A percentile compares a stretch with the other conserved stretches of the same genome.
Evolutionary conservation across 75 land plant genomes (phyloP).

Genomic region (Chamaecyparis obtusa): DNA sequence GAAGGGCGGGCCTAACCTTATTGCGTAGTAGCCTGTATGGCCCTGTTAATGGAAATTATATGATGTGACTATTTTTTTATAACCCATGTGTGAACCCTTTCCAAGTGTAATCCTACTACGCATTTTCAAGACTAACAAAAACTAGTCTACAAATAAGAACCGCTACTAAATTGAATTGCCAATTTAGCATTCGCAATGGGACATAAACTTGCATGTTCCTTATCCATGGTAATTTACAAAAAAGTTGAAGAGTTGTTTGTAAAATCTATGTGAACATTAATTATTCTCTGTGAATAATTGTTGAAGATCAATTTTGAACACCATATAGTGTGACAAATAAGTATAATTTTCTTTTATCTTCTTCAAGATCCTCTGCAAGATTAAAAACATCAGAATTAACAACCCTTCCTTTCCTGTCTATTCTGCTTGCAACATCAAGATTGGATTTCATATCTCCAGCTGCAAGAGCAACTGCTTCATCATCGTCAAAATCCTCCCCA

Average conservation of each 20-base stretch:
- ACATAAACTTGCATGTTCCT: neutral
- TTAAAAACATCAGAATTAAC: slow-evolving; percentile 35
- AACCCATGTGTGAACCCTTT: neutral
- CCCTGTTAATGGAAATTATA: neutral
- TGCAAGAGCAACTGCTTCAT: slow-evolving; percentile 70
- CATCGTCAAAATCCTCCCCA: slow-evolving; percentile 73
- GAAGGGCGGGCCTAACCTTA: no score
- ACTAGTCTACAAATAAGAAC: neutral
- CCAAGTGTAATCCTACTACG: neutral
- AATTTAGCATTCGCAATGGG: neutral
- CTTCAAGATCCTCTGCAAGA: slow-evolving; percentile 57
- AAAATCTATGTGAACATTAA: neutral
- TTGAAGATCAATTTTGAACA: neutral
- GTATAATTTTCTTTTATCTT: slow-evolving; percentile 67
- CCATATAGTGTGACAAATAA: neutral
- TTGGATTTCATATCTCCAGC: slow-evolving; percentile 40
- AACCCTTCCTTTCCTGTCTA: slow-evolving; percentile 45
- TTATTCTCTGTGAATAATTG: neutral
- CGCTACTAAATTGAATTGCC: neutral
- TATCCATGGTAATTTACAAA: neutral
- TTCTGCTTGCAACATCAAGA: slow-evolving; percentile 38
- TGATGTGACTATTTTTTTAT: neutral
- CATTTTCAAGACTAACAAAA: neutral
- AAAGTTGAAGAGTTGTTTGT: neutral
- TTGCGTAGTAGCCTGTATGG: no score